phyloP scores from a whole-genome alignment of 2,329 filamentous ascomycete genomes.

The Dothistroma septosporum region DNA sequence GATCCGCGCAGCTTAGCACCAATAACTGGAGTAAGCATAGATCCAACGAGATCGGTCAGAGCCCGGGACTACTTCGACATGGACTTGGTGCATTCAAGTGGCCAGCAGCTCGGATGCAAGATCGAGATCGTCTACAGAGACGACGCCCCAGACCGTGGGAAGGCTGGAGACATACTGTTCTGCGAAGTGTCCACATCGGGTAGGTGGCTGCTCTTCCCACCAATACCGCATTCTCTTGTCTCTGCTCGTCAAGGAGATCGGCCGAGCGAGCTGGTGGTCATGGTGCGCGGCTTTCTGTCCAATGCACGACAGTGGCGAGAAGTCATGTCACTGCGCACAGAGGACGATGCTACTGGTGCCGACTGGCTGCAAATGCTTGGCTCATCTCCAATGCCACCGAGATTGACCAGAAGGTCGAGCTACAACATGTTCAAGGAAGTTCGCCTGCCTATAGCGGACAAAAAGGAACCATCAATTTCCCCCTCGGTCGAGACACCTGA shows the following conservation, averaged over 20 bases:
- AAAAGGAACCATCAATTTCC: conserved; percentile 13
- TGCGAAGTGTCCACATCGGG: conserved; percentile 78
- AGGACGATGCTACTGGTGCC: conserved; percentile 69
- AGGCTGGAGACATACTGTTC: conserved; percentile 80
- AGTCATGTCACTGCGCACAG: conserved; percentile 69
- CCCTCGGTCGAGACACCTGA: conserved; percentile 13
- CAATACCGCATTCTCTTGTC: conserved; percentile 66
- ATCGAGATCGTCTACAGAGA: conserved; percentile 85
- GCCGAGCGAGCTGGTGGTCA: conserved; percentile 72
- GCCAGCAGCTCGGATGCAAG: conserved; percentile 82
- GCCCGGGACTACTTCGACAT: conserved; percentile 89
- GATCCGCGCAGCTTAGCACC: conserved; percentile 73
- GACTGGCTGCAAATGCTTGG: conserved; percentile 90
- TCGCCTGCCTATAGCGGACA: conserved; percentile 11
- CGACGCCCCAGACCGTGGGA: conserved; percentile 61
- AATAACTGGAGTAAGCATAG: conserved; percentile 65
- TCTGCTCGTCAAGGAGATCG: conserved; percentile 75
- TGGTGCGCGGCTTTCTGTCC: conserved; percentile 71
- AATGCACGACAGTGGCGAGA: conserved; percentile 72
- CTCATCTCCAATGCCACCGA: conserved; percentile 55
- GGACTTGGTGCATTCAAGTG: conserved; percentile 79
- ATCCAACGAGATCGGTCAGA: conserved; percentile 74
- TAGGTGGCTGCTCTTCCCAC: conserved; percentile 87
- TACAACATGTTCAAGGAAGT: conserved; percentile 39
- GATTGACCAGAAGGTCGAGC: conserved; percentile 52